Evolutionary conservation across 139 green algal genomes (phyloP).

Genomic region (Picochlorum sp.): DNA sequence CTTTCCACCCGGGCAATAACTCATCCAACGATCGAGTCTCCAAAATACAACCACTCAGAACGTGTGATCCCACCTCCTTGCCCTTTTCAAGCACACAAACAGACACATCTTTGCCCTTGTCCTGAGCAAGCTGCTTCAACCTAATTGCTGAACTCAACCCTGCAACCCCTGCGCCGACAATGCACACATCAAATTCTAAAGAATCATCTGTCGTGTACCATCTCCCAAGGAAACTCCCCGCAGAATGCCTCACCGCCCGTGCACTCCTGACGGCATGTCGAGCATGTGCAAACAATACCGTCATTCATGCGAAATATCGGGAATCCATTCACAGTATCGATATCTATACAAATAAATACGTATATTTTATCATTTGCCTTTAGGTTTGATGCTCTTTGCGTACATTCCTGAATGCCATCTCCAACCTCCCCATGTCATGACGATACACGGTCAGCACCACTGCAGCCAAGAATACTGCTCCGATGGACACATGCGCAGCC

Average conservation of each 20-base stretch:
- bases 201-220: too few species aligned
- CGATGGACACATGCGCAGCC: slow-evolving; percentile 34
- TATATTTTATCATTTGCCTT: too few species aligned
- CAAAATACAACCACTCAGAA: slow-evolving; percentile 82
- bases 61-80: slow-evolving; percentile 73
- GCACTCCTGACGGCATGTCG: too few species aligned
- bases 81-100: slow-evolving; percentile 93
- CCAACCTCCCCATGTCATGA: too few species aligned
- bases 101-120: slow-evolving; percentile 57
- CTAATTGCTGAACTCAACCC: slow-evolving; percentile 80
- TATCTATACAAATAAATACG: too few species aligned
- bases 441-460: slow-evolving; percentile 7
- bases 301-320: too few species aligned
- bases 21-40: slow-evolving; percentile 77
- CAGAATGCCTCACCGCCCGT: too few species aligned
- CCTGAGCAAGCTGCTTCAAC: slow-evolving; percentile 67
- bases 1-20: slow-evolving; percentile 74
- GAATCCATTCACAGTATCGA: too few species aligned
- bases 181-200: slow-evolving; percentile 67
- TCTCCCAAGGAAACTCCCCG: too few species aligned
- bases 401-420: too few species aligned
- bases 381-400: too few species aligned
- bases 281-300: too few species aligned
- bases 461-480: slow-evolving; percentile 15
- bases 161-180: slow-evolving; percentile 84